Percentiles rank a stretch among this genome's conserved stretches.
Evolutionary conservation across 805 yeast species (phyloP).

Genomic region (Blastobotrys attinorum): DNA sequence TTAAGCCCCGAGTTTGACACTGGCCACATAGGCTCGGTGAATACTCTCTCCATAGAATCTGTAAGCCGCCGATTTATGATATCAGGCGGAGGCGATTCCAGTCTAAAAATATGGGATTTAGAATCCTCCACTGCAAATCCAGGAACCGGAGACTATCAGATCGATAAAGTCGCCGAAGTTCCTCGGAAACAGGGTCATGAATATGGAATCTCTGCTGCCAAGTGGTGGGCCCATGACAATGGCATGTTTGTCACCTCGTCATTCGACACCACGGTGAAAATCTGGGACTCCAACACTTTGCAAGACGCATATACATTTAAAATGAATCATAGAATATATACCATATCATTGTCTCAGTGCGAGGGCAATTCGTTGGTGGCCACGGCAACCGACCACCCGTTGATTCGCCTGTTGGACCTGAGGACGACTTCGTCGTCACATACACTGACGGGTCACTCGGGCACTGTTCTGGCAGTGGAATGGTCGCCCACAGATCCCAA

Average conservation of each 20-base stretch:
- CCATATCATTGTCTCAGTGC: constrained; percentile 51
- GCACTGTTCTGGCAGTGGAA: constrained; percentile 48
- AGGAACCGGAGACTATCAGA: constrained; percentile 10
- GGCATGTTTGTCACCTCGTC: constrained; percentile 82
- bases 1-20: constrained; percentile 14
- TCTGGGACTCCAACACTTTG: constrained; percentile 72
- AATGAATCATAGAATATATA: constrained; percentile 53
- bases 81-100: constrained; percentile 69
- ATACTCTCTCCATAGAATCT: constrained; percentile 50
- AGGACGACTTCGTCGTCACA: constrained; percentile 69
- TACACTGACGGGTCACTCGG: constrained; percentile 54
- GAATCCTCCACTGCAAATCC: constrained; percentile 19
- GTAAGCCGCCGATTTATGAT: constrained; percentile 41
- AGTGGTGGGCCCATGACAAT: constrained; percentile 87
- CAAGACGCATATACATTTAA: constrained; percentile 61
- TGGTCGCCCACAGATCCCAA: constrained; percentile 67
- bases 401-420: constrained; percentile 62
- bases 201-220: constrained; percentile 63
- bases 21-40: constrained; percentile 41
- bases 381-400: constrained; percentile 62
- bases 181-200: constrained; percentile 40
- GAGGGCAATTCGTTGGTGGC: constrained; percentile 51
- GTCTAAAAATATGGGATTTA: constrained; percentile 61
- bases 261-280: constrained; percentile 64
- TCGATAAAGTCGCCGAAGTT: constrained; percentile 9